These are phyloP conservation scores for Lepiota venenata DNA, from an alignment of 768 basidiomycete species.

Conservation along the genomic window DNA sequence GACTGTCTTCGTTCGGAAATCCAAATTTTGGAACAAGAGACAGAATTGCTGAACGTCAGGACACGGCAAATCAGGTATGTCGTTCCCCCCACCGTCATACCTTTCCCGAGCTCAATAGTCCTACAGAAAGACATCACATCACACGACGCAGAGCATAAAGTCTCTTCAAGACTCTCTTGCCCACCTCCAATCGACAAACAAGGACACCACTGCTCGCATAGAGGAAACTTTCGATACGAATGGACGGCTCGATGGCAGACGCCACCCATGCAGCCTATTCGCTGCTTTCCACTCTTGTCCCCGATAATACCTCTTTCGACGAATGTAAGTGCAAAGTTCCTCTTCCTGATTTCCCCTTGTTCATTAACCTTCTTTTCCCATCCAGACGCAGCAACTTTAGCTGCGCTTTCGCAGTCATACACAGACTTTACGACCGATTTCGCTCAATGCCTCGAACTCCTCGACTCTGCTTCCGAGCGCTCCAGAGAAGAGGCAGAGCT, in stretches of 20 bases:
- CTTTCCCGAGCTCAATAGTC: neutral
- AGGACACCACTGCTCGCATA: neutral
- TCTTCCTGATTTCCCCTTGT: neutral
- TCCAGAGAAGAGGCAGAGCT: neutral
- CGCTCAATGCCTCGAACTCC: neutral
- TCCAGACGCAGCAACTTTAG: neutral
- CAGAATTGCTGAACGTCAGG: conserved; percentile 23
- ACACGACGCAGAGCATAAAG: neutral
- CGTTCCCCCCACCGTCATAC: too few relatives aligned
- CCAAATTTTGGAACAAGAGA: conserved; percentile 23
- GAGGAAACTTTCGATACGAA: conserved; percentile 4
- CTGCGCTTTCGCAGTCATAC: neutral
- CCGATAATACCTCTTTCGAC: neutral
- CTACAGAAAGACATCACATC: neutral
- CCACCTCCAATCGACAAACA: neutral
- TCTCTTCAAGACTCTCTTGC: neutral
- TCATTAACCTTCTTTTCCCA: neutral
- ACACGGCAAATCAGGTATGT: conserved; percentile 27
- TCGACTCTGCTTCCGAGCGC: neutral
- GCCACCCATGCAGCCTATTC: neutral
- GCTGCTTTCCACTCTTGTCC: neutral
- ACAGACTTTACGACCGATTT: neutral
- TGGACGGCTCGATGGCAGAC: conserved; percentile 1
- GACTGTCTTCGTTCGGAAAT: conserved; percentile 23
- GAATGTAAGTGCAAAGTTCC: neutral